These are phyloP conservation scores for Rhizopogon vinicolor DNA, from an alignment of 768 basidiomycete genomes.

Conservation along the genomic window DNA sequence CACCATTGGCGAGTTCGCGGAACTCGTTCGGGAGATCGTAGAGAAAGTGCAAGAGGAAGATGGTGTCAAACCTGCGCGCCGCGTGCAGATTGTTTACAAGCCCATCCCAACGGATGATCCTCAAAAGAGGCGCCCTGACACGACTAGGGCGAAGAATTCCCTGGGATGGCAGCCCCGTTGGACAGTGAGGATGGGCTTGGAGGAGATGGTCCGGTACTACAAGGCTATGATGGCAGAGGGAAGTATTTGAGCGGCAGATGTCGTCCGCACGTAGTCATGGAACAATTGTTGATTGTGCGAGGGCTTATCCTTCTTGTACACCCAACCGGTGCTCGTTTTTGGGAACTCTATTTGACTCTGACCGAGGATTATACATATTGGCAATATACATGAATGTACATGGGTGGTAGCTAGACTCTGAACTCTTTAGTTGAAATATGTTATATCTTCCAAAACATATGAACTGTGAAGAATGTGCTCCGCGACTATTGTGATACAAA, in stretches of 20 bases:
- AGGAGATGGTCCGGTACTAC: slow-evolving; percentile 94
- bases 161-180: slow-evolving; percentile 92
- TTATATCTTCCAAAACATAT: slow-evolving; percentile 1
- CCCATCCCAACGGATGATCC: slow-evolving; percentile 92
- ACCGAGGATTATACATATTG: background rate
- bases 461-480: background rate
- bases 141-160: slow-evolving; percentile 77
- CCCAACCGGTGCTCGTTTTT: too few relatives aligned
- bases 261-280: too few relatives aligned
- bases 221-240: slow-evolving; percentile 87
- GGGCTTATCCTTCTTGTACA: too few relatives aligned
- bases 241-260: slow-evolving; percentile 43
- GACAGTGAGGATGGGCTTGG: slow-evolving; percentile 89
- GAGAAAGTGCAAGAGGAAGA: slow-evolving; percentile 90
- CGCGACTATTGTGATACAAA: slow-evolving; percentile 2
- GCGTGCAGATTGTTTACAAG: slow-evolving; percentile 69
- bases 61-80: slow-evolving; percentile 44
- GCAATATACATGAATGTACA: slow-evolving; percentile 8
- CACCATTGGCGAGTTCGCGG: slow-evolving; percentile 91
- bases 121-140: slow-evolving; percentile 91
- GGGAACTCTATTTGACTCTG: background rate
- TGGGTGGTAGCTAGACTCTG: slow-evolving; percentile 12
- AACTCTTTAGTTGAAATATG: slow-evolving; percentile 6
- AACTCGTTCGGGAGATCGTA: slow-evolving; percentile 87
- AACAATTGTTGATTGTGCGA: too few relatives aligned